A percentile compares a stretch with the other conserved stretches of the same genome.
Evolutionary conservation across 2,329 filamentous ascomycete species (phyloP).

Genomic region (Phoma herbarum): DNA sequence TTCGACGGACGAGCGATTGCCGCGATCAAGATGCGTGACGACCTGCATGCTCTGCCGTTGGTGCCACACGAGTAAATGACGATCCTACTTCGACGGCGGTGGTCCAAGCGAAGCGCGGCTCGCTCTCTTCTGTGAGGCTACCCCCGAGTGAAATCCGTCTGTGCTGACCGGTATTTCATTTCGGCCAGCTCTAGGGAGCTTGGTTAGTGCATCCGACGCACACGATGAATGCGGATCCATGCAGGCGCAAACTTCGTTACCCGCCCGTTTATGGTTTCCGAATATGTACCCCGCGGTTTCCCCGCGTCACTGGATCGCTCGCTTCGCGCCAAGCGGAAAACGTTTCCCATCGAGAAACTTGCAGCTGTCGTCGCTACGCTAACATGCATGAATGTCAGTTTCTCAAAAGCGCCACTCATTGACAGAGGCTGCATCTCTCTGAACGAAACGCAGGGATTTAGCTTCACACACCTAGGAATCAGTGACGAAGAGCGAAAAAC

Average conservation of each 20-base stretch:
- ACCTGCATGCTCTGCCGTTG: not conserved
- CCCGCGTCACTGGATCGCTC: not conserved
- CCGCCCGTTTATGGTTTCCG: not conserved
- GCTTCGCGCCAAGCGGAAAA: too few species aligned
- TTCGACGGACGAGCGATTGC: not conserved
- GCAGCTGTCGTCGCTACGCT: too few species aligned
- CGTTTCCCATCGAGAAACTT: too few species aligned
- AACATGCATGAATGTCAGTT: too few species aligned
- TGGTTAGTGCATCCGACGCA: not conserved
- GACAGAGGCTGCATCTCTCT: not conserved
- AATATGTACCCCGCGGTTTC: slow-evolving; percentile 3
- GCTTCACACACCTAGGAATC: not conserved
- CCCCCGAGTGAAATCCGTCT: not conserved
- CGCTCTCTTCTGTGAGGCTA: not conserved
- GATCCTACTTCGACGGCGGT: not conserved
- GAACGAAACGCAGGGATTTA: not conserved
- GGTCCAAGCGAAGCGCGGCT: not conserved
- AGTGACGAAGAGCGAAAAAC: not conserved
- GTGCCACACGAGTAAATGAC: not conserved
- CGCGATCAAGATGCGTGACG: not conserved
- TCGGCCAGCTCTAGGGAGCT: not conserved
- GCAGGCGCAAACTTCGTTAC: not conserved
- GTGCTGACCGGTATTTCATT: not conserved
- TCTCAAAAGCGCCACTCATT: not conserved
- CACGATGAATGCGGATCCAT: not conserved